phyloP scores from a whole-genome alignment of 192 early-diverging fungal species.

The Dimargaris xerosporica region DNA sequence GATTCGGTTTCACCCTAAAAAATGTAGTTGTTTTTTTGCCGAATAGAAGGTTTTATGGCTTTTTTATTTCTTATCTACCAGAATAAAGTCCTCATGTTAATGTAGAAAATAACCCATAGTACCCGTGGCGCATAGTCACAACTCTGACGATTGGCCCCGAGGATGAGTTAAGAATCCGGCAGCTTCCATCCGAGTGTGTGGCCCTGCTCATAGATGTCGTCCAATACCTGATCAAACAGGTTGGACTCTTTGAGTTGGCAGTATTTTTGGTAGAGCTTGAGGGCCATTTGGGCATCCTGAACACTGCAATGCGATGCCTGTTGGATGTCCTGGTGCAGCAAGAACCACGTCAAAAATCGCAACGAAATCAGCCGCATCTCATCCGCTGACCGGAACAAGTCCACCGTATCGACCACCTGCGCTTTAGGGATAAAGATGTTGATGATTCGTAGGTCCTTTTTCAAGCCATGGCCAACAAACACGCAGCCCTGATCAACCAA shows the following conservation, averaged over 20 bases:
- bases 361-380: constrained; percentile 49
- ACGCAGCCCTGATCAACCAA: constrained; percentile 80
- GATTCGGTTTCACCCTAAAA: too few species aligned
- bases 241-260: constrained; percentile 41
- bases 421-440: constrained; percentile 74
- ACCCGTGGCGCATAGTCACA: too few species aligned
- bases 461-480: constrained; percentile 89
- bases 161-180: too few species aligned
- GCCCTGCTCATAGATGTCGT: too few species aligned
- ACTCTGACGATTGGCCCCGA: too few species aligned
- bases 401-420: constrained; percentile 90
- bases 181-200: too few species aligned
- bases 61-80: too few species aligned
- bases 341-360: constrained; percentile 80
- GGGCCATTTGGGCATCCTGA: constrained; percentile 78
- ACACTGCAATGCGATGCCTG: constrained; percentile 80
- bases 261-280: constrained; percentile 75
- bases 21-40: too few species aligned
- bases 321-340: constrained; percentile 75
- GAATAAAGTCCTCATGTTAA: too few species aligned
- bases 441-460: constrained; percentile 90
- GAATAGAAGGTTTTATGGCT: too few species aligned
- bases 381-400: constrained; percentile 50
- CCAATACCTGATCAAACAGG: too few species aligned
- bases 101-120: too few species aligned